phyloP scores from a whole-genome alignment of 148 eudicot species.

The Heliosperma pusillum region DNA sequence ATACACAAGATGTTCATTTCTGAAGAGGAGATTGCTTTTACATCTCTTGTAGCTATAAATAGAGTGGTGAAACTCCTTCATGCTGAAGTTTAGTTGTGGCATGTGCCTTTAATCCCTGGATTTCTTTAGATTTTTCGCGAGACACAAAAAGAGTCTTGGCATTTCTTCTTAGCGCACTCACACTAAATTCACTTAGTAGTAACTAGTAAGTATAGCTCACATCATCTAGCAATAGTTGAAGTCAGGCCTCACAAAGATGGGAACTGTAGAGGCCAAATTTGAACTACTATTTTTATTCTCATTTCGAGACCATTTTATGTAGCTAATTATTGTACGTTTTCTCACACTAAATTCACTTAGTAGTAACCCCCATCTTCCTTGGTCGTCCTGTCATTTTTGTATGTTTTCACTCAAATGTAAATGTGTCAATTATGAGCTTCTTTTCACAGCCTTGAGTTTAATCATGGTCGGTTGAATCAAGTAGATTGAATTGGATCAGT shows the following conservation, averaged over 20 bases:
- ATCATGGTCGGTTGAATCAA: too few species aligned
- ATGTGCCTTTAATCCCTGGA: conserved; percentile 8
- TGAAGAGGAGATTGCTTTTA: conserved; percentile 27
- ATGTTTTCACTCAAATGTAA: too few species aligned
- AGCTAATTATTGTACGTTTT: conserved; percentile 21
- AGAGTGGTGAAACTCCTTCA: conserved; percentile 21
- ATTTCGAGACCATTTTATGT: conserved; percentile 26
- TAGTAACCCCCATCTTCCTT: too few species aligned
- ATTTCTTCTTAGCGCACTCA: conserved; percentile 14
- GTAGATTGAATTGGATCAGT: too few species aligned
- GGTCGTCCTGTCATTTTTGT: too few species aligned
- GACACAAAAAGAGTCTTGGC: conserved; percentile 7
- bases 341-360: too few species aligned
- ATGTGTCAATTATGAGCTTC: too few species aligned
- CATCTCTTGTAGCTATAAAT: conserved; percentile 24
- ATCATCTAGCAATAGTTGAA: conserved; percentile 29
- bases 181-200: conserved; percentile 9
- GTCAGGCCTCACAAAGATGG: conserved; percentile 23
- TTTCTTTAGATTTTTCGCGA: conserved; percentile 19
- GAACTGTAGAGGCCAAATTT: conserved; percentile 14
- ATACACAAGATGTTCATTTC: conserved; percentile 26
- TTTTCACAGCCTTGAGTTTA: too few species aligned
- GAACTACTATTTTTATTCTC: conserved; percentile 4
- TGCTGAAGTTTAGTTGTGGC: conserved; percentile 27
- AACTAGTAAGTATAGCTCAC: conserved; percentile 13